Base-by-base conservation (phyloP, 129 eudicot genomes). In the Flaveria ramosissima region DNA sequence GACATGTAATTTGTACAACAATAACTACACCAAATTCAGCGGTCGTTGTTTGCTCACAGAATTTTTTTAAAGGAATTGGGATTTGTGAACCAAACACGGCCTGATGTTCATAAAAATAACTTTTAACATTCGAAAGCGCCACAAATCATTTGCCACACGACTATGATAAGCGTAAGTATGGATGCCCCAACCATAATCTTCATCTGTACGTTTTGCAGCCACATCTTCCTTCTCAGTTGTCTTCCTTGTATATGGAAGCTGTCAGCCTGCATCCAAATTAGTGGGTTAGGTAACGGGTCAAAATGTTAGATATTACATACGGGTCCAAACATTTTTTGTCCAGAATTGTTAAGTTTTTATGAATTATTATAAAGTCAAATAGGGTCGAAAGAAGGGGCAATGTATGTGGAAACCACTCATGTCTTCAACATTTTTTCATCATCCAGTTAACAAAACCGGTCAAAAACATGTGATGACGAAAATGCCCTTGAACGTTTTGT, bases 221-320 rank as follows among this genome's bases (percentile, higher is more conserved):
- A 90, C 94, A 90, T 89, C 73, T 86, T 82, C 50, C 92, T 67
- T 32, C 90, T 73, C 69, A 89, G 82, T 48, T 84, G 87, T 78
- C 96, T 85, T 47, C 92, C 95, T 64, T 89, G 97, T 68, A 86
- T 77, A 72, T 89, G 96, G 84, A 92, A 92, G 80, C 86, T 87
- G 78, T 87, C 89, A 13, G 96, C 96, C 96, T 92, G 89, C 77
- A 72, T 19, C 41, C 45, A 12, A 42, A 39, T 10, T 12, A 16
- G 42, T 13, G 6, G 23, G 20, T 63, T n/a, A 10, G 21, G 46
- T 63, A 32, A 15, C 20, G 69, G 46, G 46, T 63, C 46, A 15
- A 63, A 16, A 63, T 30, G 69, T 11, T 14, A 63, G 0, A 63
- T 63, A 32, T 63, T 32, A 60, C 39, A 5, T 30, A 30, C 12